Base-by-base conservation (phyloP, 192 early-diverging fungal genomes). In the Phycomyces nitens region DNA sequence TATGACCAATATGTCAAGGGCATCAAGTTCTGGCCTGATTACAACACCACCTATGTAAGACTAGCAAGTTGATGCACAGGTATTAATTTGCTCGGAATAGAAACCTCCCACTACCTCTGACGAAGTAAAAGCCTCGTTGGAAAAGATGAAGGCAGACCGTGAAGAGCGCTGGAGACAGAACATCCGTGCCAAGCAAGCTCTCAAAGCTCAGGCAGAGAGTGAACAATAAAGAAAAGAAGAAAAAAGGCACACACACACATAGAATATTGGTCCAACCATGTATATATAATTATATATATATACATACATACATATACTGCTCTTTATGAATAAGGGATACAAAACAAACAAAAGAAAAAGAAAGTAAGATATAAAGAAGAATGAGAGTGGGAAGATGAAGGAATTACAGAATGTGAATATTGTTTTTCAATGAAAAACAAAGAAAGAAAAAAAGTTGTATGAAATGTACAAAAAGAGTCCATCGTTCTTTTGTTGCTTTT, bases 1-100 rank as follows among this genome's bases (percentile, higher is more conserved):
- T 81, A 79, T 63, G 69, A 81, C 5, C 67, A 61, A 5, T 74
- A 79, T 52, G 77, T 81, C 12, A 69, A 69, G 24, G 65, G 70
- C 18, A 75, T 75, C 29, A 75, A 68, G 53, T 75, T 79, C 54
- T 76, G 77, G 77, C 70, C 77, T 14, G 67, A 72, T 14, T 64
- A 66, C 9, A 57, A 66, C 9, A 69, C 56, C 4, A 74, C 66
- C 4, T 58, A 72, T 62, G 75, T 72, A 72, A 67, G 53, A n/a
- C n/a, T 43, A 49, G 11, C 1, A 34, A 60, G 1, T 1, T 51
- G 44, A 14, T 18, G 7, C 6, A 50, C 5, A 55, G 11, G 26
- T 51, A 27, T 15, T n/a, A n/a, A n/a, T n/a, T n/a, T n/a, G n/a
- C n/a, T n/a, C n/a, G 22, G 2, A 41, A 49, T 57, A 79, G 77